These are phyloP conservation scores for Monosporascus sp. DNA, from an alignment of 2,329 filamentous ascomycete species.

Conservation along the genomic window DNA sequence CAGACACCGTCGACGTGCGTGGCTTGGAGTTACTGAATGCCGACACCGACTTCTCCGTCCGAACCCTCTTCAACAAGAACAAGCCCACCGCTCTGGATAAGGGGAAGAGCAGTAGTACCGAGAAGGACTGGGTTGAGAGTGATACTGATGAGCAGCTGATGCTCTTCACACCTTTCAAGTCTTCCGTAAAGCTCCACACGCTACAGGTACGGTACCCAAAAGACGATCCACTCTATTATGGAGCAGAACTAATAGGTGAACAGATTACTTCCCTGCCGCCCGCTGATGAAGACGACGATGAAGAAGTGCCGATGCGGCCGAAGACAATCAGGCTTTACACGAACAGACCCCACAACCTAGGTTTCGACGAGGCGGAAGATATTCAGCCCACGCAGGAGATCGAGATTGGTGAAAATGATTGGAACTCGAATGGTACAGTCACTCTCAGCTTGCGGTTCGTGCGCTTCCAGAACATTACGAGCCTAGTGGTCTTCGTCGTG, in stretches of 20 bases:
- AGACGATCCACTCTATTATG: conserved; percentile 1
- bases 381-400: conserved; percentile 75
- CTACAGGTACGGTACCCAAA: conserved; percentile 46
- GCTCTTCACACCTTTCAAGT: conserved; percentile 85
- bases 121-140: conserved; percentile 87
- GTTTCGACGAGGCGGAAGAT: conserved; percentile 92
- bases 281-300: conserved; percentile 53
- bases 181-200: conserved; percentile 83
- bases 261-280: conserved; percentile 78
- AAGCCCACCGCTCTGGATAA: conserved; percentile 65
- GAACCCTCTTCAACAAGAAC: conserved; percentile 66
- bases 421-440: conserved; percentile 73
- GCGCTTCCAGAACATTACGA: conserved; percentile 93
- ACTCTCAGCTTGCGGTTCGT: conserved; percentile 77
- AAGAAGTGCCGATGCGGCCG: conserved; percentile 75
- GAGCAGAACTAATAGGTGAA: conserved; percentile 25
- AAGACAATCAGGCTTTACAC: conserved; percentile 79
- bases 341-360: conserved; percentile 84
- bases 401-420: conserved; percentile 68
- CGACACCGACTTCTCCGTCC: conserved; percentile 67
- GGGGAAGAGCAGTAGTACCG: conserved; percentile 85
- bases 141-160: conserved; percentile 96
- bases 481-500: conserved; percentile 80
- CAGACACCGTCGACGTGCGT: conserved; percentile 71
- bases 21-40: conserved; percentile 85